A percentile compares a stretch with the other conserved stretches of the same genome.
Conservation (phyloP, 1,139 yeast species). For the Chernovozyma sophiae-reginae region DNA sequence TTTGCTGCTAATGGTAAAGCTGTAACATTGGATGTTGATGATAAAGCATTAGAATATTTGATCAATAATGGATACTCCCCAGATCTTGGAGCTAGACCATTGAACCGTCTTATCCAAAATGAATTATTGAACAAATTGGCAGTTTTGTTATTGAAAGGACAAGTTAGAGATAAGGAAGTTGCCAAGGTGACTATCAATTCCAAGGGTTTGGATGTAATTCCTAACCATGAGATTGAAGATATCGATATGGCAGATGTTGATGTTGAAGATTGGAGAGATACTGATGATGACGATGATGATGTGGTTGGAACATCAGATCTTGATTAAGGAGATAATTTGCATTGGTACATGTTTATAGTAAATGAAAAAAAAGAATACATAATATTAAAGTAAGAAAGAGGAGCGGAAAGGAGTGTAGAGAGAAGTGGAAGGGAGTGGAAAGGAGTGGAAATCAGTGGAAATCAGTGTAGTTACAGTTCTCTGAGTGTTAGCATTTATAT, state of each 20-base stretch:
- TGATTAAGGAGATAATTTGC: too few species aligned
- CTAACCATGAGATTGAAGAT: conserved; percentile 76
- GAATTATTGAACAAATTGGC: conserved; percentile 87
- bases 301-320: conserved; percentile 7
- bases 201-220: conserved; percentile 69
- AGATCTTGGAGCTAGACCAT: conserved; percentile 96
- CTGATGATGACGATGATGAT: conserved; percentile 52
- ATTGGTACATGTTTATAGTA: not conserved
- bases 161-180: conserved; percentile 80
- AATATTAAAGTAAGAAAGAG: too few species aligned
- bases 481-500: too few species aligned
- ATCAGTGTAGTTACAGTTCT: too few species aligned
- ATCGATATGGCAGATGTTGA: conserved; percentile 53
- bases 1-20: conserved; percentile 81
- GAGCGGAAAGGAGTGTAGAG: too few species aligned
- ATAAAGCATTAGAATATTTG: conserved; percentile 74
- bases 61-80: conserved; percentile 84
- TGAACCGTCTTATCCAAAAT: conserved; percentile 87
- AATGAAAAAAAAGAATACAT: not conserved
- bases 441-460: too few species aligned
- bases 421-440: too few species aligned
- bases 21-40: conserved; percentile 63
- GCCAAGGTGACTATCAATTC: conserved; percentile 63
- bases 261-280: conserved; percentile 53
- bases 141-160: conserved; percentile 80